Conservation (phyloP, 139 green algal species). For the Coelastrella sp. region DNA sequence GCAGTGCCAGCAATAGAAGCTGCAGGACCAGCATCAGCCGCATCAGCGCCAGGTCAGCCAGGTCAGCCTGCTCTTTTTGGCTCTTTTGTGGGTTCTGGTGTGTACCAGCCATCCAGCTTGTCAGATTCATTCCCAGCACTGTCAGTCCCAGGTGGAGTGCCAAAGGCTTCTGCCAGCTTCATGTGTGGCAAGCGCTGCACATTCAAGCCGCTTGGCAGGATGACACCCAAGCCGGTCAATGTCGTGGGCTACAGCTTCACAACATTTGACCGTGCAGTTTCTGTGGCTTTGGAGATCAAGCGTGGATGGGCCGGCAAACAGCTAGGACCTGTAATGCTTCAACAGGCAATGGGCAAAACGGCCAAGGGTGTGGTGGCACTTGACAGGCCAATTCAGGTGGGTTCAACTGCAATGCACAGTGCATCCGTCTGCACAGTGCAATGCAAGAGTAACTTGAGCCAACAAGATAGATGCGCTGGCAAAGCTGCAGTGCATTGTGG, state of each 20-base stretch:
- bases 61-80: not conserved
- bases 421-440: not conserved
- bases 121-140: not conserved
- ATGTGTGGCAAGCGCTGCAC: conserved; percentile 38
- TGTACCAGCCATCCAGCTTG: conserved; percentile 26
- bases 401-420: not conserved
- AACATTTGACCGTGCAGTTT: conserved; percentile 20
- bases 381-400: conserved; percentile 12
- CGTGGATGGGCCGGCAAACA: not conserved
- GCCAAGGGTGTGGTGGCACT: not conserved
- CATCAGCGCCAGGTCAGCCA: not conserved
- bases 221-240: conserved; percentile 10
- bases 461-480: not conserved
- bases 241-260: conserved; percentile 31
- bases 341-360: not conserved
- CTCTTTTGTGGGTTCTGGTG: conserved; percentile 28
- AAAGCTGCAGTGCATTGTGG: no score
- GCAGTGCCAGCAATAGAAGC: not conserved
- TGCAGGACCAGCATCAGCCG: not conserved
- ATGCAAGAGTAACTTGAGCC: not conserved
- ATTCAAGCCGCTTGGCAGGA: not conserved
- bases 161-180: not conserved
- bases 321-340: not conserved
- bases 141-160: not conserved
- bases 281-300: conserved; percentile 36